A percentile compares a stretch with the other conserved stretches of the same genome.
phyloP scores from a whole-genome alignment of 2,329 filamentous ascomycete species.

The Pseudonectria buxi region DNA sequence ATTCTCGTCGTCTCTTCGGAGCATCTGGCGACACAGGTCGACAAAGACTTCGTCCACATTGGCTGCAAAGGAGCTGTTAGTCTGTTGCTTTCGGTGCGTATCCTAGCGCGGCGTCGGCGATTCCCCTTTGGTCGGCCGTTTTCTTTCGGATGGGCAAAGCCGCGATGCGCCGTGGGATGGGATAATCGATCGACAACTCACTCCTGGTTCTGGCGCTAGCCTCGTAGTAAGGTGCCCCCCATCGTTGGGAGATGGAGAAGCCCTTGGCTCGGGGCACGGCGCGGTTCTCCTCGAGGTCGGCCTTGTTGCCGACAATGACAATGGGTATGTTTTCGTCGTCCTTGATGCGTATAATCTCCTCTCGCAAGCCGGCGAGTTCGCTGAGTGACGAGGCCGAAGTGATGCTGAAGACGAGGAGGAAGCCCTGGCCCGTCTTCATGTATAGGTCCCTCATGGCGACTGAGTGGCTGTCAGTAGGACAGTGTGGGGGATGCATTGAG shows the following conservation, averaged over 20 bases:
- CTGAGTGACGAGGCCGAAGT: constrained; percentile 76
- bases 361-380: constrained; percentile 73
- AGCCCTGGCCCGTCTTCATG: constrained; percentile 90
- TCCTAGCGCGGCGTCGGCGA: constrained; percentile 3
- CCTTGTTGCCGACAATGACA: constrained; percentile 89
- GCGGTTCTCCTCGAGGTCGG: constrained; percentile 80
- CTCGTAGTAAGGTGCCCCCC: constrained; percentile 89
- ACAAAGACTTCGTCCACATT: constrained; percentile 90
- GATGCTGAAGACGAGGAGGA: constrained; percentile 87
- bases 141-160: neutral
- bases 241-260: constrained; percentile 78
- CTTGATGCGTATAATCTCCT: constrained; percentile 88
- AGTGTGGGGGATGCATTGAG: constrained; percentile 10
- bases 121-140: neutral
- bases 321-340: constrained; percentile 79
- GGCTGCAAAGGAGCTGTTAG: constrained; percentile 35
- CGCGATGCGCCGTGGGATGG: neutral
- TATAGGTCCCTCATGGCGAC: constrained; percentile 71
- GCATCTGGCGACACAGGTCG: constrained; percentile 77
- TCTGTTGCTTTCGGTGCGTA: constrained; percentile 7
- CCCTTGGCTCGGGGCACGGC: constrained; percentile 70
- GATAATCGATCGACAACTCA: constrained; percentile 31
- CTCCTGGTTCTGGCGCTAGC: constrained; percentile 71
- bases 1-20: constrained; percentile 60
- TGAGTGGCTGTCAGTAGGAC: constrained; percentile 25